Conservation (phyloP, 805 yeast species). For the Wickerhamomyces strasburgensis region DNA sequence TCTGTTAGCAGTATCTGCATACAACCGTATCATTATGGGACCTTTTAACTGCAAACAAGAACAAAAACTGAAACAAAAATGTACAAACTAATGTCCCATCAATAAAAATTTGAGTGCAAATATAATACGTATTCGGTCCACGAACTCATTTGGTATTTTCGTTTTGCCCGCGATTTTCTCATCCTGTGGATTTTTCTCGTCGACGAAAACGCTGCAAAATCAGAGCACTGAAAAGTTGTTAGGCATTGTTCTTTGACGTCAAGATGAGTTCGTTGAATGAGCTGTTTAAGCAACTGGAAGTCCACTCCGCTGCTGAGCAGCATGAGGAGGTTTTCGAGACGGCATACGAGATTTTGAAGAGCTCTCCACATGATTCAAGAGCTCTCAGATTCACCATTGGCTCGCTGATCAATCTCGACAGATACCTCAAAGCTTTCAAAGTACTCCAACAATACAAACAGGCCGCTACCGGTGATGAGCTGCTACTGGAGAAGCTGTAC, state of each 20-base stretch:
- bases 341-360: constrained; percentile 22
- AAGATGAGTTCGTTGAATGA: constrained; percentile 23
- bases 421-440: constrained; percentile 47
- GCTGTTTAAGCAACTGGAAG: constrained; percentile 23
- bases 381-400: constrained; percentile 47
- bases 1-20: background rate
- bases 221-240: too few species aligned
- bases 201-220: background rate
- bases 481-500: constrained; percentile 54
- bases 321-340: constrained; percentile 24
- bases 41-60: background rate
- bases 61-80: too few species aligned
- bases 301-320: constrained; percentile 17
- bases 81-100: too few species aligned
- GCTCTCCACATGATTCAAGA: constrained; percentile 23
- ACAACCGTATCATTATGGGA: too few species aligned
- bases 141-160: too few species aligned
- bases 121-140: too few species aligned
- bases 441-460: constrained; percentile 34
- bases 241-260: background rate
- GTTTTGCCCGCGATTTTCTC: too few species aligned
- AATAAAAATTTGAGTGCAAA: too few species aligned
- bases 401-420: constrained; percentile 61
- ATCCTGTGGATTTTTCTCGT: too few species aligned
- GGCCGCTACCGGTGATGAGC: constrained; percentile 30